Conservation (phyloP, 345 rosid species). For the Excoecaria cochinchinensis region DNA sequence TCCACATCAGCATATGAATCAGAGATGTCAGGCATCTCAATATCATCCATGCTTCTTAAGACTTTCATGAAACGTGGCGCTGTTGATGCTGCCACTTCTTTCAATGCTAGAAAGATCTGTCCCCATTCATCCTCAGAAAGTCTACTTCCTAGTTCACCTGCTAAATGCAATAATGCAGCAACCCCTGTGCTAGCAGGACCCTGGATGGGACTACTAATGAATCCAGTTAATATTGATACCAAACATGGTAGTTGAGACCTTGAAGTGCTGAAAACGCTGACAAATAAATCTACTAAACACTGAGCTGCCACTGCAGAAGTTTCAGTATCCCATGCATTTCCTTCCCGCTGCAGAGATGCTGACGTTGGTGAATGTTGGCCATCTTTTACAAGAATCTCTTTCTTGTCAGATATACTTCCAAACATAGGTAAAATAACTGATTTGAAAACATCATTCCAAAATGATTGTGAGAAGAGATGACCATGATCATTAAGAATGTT, state of each 20-base stretch:
- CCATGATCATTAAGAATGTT: conserved; percentile 96
- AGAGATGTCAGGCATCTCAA: conserved; percentile 42
- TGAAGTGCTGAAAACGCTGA: conserved; percentile 50
- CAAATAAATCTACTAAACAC: conserved; percentile 74
- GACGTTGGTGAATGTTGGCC: conserved; percentile 41
- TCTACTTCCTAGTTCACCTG: conserved; percentile 55
- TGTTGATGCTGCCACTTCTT: conserved; percentile 63
- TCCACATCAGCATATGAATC: conserved; percentile 44
- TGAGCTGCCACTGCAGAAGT: conserved; percentile 66
- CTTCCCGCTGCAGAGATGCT: conserved; percentile 44
- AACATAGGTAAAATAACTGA: conserved; percentile 69
- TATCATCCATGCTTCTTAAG: conserved; percentile 64
- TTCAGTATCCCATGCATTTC: conserved; percentile 73
- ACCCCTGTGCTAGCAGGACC: conserved; percentile 83
- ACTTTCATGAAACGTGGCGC: conserved; percentile 69
- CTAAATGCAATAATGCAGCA: conserved; percentile 57
- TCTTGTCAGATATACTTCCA: conserved; percentile 42
- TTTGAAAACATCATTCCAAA: conserved; percentile 63
- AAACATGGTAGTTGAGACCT: conserved; percentile 67
- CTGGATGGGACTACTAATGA: conserved; percentile 68
- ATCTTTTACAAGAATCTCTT: conserved; percentile 39
- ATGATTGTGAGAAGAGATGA: conserved; percentile 72
- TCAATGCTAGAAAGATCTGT: conserved; percentile 56
- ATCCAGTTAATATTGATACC: conserved; percentile 61
- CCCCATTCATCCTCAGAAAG: conserved; percentile 77